A percentile compares a stretch with the other conserved stretches of the same genome.
Conservation (phyloP, 2,329 filamentous ascomycete genomes). For the Fusarium proliferatum region DNA sequence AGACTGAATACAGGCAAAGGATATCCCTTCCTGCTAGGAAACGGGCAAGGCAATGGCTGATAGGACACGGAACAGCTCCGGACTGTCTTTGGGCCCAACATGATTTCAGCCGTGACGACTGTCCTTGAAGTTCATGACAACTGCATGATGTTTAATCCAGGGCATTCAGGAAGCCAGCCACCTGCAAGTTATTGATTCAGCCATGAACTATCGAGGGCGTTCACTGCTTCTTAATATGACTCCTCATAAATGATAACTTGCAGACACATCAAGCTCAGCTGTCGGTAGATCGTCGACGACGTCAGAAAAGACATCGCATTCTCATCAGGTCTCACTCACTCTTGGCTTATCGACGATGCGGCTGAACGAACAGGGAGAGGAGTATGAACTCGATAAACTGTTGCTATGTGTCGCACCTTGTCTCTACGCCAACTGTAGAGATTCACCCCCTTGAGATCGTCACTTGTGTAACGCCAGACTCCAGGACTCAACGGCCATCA, state of each 20-base stretch:
- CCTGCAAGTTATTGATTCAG: background rate
- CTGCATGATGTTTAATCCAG: background rate
- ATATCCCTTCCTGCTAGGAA: background rate
- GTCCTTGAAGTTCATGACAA: background rate
- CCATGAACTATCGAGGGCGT: background rate
- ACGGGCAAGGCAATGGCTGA: background rate
- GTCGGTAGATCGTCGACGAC: background rate
- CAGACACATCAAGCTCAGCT: background rate
- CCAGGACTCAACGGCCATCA: background rate
- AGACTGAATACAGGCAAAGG: background rate
- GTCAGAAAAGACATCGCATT: background rate
- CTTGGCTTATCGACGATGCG: background rate
- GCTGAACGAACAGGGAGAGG: background rate
- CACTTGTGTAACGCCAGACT: background rate
- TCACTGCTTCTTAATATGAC: background rate
- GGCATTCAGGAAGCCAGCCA: background rate
- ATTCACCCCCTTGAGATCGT: slow-evolving; percentile 6
- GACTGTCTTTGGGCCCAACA: background rate
- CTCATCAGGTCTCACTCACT: background rate
- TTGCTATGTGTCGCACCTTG: background rate
- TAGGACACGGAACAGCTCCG: background rate
- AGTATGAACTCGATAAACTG: background rate
- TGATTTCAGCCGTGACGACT: background rate
- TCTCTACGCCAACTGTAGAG: slow-evolving; percentile 9
- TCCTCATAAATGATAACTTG: slow-evolving; percentile 7